Conservation (phyloP, 1,139 yeast species). For the Pneumocystis carinii region DNA sequence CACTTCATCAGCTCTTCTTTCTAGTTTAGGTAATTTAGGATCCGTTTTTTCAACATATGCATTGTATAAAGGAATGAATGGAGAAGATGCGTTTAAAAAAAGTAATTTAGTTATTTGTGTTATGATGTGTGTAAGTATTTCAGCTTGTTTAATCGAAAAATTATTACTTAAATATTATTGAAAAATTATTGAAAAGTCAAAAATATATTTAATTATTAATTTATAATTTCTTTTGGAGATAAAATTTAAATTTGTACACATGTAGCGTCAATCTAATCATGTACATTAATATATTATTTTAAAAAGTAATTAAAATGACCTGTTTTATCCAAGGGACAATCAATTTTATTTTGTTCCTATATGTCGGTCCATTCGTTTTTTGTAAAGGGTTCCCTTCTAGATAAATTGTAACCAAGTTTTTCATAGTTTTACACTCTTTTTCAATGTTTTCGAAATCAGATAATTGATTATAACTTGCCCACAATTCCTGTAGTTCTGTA, state of each 20-base stretch:
- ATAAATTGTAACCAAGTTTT: constrained; percentile 71
- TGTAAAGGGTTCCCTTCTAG: constrained; percentile 93
- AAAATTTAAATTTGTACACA: not conserved
- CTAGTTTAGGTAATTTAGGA: constrained; percentile 77
- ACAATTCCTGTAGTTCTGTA: constrained; percentile 61
- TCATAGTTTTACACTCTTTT: constrained; percentile 45
- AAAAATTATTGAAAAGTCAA: not conserved
- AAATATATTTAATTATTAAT: not conserved
- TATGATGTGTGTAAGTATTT: constrained; percentile 56
- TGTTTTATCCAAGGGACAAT: constrained; percentile 60
- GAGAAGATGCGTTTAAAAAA: constrained; percentile 45
- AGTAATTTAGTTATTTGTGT: constrained; percentile 76
- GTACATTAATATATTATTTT: not conserved
- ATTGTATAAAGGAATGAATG: constrained; percentile 76
- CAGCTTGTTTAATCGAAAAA: constrained; percentile 29
- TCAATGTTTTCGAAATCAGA: constrained; percentile 55
- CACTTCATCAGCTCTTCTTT: constrained; percentile 64
- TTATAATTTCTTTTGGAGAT: not conserved
- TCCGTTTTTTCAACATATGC: constrained; percentile 79
- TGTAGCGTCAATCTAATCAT: not conserved
- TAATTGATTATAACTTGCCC: constrained; percentile 76
- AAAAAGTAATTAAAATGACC: constrained; percentile 36
- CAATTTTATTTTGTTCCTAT: constrained; percentile 66
- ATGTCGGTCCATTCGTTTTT: constrained; percentile 53
- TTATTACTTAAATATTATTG: constrained; percentile 14